Conservation (phyloP, 257 asterid genomes). For the Fraxinus pennsylvanica region DNA sequence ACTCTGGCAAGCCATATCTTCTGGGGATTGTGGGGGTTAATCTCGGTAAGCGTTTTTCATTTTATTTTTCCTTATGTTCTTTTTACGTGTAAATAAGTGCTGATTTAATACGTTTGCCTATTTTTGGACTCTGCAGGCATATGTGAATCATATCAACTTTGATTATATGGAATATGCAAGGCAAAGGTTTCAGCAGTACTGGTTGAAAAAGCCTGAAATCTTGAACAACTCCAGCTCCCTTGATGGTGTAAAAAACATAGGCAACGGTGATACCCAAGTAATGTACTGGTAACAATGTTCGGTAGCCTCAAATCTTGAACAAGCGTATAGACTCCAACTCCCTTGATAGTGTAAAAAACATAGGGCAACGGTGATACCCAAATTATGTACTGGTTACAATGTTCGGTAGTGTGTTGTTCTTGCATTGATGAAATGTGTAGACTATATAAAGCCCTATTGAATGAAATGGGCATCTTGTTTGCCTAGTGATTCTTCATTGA, state of each 20-base stretch:
- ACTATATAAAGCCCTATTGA: neutral
- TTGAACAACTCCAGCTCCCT: constrained; percentile 17
- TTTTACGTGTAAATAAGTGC: neutral
- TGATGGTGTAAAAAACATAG: neutral
- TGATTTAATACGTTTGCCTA: neutral
- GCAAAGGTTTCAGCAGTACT: constrained; percentile 81
- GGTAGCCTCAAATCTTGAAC: neutral
- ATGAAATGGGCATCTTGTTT: neutral
- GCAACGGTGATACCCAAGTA: neutral
- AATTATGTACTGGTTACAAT: neutral
- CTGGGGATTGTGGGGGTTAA: constrained; percentile 98
- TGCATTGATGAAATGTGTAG: neutral
- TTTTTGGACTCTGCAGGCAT: constrained; percentile 44
- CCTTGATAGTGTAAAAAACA: neutral
- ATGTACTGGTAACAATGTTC: neutral
- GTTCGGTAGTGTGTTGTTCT: neutral
- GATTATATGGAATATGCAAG: constrained; percentile 83
- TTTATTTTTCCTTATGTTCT: neutral
- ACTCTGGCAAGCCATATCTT: constrained; percentile 83
- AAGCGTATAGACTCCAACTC: neutral
- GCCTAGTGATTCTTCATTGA: neutral
- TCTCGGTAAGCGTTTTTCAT: constrained; percentile 58
- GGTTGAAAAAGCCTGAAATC: constrained; percentile 55
- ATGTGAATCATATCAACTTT: constrained; percentile 76
- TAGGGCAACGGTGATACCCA: neutral